Conservation (phyloP, 139 green algal species). For the Prasinococcaceae sp. region DNA sequence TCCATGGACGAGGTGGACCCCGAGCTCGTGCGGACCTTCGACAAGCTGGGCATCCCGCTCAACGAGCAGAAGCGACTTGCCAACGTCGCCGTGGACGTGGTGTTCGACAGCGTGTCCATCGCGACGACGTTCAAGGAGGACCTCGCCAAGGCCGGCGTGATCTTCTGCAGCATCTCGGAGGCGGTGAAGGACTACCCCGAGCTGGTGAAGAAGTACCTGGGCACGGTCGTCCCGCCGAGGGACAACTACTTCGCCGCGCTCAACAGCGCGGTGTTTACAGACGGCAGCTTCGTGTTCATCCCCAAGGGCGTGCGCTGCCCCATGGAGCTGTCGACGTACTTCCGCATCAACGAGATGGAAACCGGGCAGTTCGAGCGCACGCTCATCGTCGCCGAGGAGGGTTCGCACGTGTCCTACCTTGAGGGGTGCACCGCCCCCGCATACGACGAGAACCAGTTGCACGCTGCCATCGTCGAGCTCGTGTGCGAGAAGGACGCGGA, state of each 20-base stretch:
- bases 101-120: conserved; percentile 98
- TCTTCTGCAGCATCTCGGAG: conserved; percentile 95
- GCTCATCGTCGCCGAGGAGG: conserved; percentile 92
- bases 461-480: conserved; percentile 96
- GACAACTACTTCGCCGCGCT: conserved; percentile 99
- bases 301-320: conserved; percentile 86
- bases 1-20: conserved; percentile 72
- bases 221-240: conserved; percentile 55
- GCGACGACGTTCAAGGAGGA: conserved; percentile 94
- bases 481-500: conserved; percentile 60
- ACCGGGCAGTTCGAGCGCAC: conserved; percentile 98
- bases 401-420: conserved; percentile 84
- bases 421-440: conserved; percentile 89
- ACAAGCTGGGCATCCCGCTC: conserved; percentile 95
- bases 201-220: conserved; percentile 66
- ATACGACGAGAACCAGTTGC: conserved; percentile 92
- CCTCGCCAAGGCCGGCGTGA: conserved; percentile 79
- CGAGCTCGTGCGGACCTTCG: conserved; percentile 87
- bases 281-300: conserved; percentile 96
- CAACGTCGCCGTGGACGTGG: conserved; percentile 94
- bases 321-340: conserved; percentile 99
- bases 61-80: conserved; percentile 93
- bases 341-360: conserved; percentile 93
- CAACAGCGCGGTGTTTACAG: conserved; percentile 92
- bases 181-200: conserved; percentile 91